Percentiles rank a stretch among this genome's conserved stretches.
Conservation (phyloP, 257 asterid species). For the Euphrasia confusa region DNA sequence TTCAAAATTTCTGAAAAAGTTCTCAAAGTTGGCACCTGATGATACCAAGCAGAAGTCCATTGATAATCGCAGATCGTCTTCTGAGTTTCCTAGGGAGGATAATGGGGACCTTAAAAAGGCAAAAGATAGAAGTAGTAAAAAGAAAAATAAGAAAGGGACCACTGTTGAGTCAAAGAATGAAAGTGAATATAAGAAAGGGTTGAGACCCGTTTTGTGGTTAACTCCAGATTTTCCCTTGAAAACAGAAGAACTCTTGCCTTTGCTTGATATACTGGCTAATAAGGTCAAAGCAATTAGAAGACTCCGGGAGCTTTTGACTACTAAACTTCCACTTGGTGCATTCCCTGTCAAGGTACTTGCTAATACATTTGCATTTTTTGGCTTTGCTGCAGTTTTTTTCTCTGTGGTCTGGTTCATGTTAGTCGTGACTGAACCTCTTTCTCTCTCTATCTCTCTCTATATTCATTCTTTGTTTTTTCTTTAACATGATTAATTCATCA, state of each 20-base stretch:
- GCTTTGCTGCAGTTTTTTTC: conserved; percentile 6
- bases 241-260: conserved; percentile 92
- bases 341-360: conserved; percentile 91
- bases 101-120: conserved; percentile 56
- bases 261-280: conserved; percentile 94
- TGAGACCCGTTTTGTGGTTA: conserved; percentile 95
- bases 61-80: conserved; percentile 61
- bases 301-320: conserved; percentile 93
- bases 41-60: conserved; percentile 58
- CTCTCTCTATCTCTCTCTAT: neutral
- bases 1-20: conserved; percentile 66
- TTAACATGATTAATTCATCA: neutral
- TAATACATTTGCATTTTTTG: conserved; percentile 11
- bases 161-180: conserved; percentile 41
- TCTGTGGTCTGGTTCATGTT: conserved; percentile 14
- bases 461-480: conserved; percentile 10
- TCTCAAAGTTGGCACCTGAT: conserved; percentile 71
- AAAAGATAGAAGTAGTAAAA: conserved; percentile 78
- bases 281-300: conserved; percentile 96
- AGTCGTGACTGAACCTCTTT: neutral
- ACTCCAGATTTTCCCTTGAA: conserved; percentile 94
- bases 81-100: conserved; percentile 68
- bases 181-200: conserved; percentile 87
- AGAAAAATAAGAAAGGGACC: conserved; percentile 83
- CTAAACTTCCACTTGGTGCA: conserved; percentile 87